phyloP scores from a whole-genome alignment of 306 rosid genomes.

The Macrotyloma uniflorum region DNA sequence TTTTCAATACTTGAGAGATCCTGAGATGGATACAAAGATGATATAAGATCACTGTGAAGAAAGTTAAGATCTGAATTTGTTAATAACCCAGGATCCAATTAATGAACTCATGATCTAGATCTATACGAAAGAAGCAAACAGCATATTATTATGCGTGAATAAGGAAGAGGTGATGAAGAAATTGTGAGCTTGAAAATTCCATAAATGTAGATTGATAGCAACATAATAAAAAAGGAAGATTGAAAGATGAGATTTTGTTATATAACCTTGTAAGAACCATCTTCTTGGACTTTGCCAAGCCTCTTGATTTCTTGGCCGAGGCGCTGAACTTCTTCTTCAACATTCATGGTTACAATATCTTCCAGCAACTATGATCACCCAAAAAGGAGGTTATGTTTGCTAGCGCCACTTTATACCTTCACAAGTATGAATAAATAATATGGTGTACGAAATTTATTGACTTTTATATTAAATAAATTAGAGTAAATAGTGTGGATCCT shows the following conservation, averaged over 20 bases:
- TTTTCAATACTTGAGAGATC: conserved; percentile 27
- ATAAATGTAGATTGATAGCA: neutral
- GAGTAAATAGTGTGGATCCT: no score
- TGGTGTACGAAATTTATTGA: no score
- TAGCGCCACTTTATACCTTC: no score
- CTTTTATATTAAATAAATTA: no score
- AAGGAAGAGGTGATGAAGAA: neutral
- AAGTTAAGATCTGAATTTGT: conserved; percentile 22
- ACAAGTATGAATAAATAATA: no score
- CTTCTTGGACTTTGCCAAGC: conserved; percentile 74
- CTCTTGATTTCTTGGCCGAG: conserved; percentile 77
- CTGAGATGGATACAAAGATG: neutral
- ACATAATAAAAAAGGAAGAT: neutral
- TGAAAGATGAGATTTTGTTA: conserved; percentile 1
- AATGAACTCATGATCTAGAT: conserved; percentile 40
- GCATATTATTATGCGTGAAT: neutral
- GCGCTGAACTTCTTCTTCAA: conserved; percentile 86
- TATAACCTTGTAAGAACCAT: conserved; percentile 87
- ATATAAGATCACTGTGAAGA: conserved; percentile 1
- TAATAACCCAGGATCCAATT: conserved; percentile 11
- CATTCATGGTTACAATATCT: conserved; percentile 70
- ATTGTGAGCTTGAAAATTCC: conserved; percentile 5
- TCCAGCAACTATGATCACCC: conserved; percentile 16
- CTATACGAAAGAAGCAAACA: conserved; percentile 34
- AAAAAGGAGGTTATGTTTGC: no score